Percentiles rank a stretch among this genome's conserved stretches.
phyloP scores from a whole-genome alignment of 2,329 filamentous ascomycete genomes.

The Fusarium sp. region DNA sequence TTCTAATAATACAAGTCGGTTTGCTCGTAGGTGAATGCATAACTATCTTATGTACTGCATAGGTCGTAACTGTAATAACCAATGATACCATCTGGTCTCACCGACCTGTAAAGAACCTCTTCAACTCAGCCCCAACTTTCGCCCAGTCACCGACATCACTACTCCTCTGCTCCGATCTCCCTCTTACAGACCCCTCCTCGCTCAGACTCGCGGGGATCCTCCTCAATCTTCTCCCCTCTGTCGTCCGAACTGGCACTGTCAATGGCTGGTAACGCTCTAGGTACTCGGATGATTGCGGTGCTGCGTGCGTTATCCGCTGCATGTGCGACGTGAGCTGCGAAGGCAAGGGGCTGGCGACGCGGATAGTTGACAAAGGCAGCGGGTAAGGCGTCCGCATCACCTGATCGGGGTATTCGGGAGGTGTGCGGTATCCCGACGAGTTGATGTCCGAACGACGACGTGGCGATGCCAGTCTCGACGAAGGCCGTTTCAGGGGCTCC shows the following conservation, averaged over 20 bases:
- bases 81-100: conserved; percentile 11
- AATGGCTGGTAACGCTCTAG: conserved; percentile 48
- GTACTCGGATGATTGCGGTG: conserved; percentile 49
- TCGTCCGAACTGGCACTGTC: conserved; percentile 5
- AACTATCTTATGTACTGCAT: background rate
- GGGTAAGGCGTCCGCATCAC: conserved; percentile 24
- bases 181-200: conserved; percentile 13
- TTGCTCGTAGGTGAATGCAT: background rate
- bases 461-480: conserved; percentile 46
- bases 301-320: conserved; percentile 19
- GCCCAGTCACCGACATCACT: conserved; percentile 25
- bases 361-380: conserved; percentile 26
- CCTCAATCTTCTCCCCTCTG: conserved; percentile 20
- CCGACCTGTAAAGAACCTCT: conserved; percentile 39
- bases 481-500: conserved; percentile 56
- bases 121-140: conserved; percentile 42
- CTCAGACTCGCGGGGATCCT: conserved; percentile 19
- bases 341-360: conserved; percentile 26
- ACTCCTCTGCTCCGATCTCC: conserved; percentile 3
- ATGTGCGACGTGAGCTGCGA: conserved; percentile 30
- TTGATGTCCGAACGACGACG: conserved; percentile 34
- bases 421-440: conserved; percentile 47
- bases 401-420: conserved; percentile 45
- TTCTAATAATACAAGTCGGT: background rate
- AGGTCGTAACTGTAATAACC: background rate